A percentile compares a stretch with the other conserved stretches of the same genome.
Conservation (phyloP, 768 basidiomycete genomes). For the Suillus tomentosus region DNA sequence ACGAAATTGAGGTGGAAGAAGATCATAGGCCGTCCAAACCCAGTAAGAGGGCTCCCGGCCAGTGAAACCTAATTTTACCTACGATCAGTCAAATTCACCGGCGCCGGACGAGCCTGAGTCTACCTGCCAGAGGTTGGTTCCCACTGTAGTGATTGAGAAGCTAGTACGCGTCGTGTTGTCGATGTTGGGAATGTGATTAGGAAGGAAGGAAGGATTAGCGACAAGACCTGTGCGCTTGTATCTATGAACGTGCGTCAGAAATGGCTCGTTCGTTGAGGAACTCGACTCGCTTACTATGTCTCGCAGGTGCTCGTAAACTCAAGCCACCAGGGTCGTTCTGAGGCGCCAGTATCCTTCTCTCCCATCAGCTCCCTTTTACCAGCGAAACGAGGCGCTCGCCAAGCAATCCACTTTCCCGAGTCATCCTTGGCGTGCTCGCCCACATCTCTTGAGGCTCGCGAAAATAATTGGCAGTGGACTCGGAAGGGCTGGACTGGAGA, state of each 20-base stretch:
- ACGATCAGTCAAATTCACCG: too few relatives aligned
- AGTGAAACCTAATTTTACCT: slow-evolving; percentile 34
- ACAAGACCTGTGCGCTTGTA: slow-evolving; percentile 36
- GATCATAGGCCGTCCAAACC: slow-evolving; percentile 54
- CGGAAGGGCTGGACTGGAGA: too few relatives aligned
- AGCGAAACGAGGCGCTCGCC: slow-evolving; percentile 36
- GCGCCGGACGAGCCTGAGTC: too few relatives aligned
- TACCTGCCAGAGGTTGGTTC: too few relatives aligned
- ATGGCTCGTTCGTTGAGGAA: slow-evolving; percentile 6
- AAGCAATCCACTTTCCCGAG: slow-evolving; percentile 44
- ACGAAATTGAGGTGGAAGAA: slow-evolving; percentile 51
- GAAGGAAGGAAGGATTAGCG: slow-evolving; percentile 25
- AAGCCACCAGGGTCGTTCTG: slow-evolving; percentile 44
- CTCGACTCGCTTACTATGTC: slow-evolving; percentile 45
- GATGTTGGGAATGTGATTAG: too few relatives aligned
- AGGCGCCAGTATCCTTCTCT: slow-evolving; percentile 57
- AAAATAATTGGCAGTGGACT: too few relatives aligned
- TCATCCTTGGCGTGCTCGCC: slow-evolving; percentile 46
- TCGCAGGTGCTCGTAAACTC: slow-evolving; percentile 64
- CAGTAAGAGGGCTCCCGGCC: slow-evolving; percentile 48
- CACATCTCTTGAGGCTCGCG: not conserved
- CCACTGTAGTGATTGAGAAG: too few relatives aligned
- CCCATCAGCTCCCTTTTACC: not conserved
- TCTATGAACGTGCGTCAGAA: slow-evolving; percentile 28
- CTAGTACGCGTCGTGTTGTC: too few relatives aligned